Evolutionary conservation across 495 filamentous ascomycete genomes (phyloP), one percentile per base, ranked within the genome.

Genomic region (Penicillium subrubescens): DNA sequence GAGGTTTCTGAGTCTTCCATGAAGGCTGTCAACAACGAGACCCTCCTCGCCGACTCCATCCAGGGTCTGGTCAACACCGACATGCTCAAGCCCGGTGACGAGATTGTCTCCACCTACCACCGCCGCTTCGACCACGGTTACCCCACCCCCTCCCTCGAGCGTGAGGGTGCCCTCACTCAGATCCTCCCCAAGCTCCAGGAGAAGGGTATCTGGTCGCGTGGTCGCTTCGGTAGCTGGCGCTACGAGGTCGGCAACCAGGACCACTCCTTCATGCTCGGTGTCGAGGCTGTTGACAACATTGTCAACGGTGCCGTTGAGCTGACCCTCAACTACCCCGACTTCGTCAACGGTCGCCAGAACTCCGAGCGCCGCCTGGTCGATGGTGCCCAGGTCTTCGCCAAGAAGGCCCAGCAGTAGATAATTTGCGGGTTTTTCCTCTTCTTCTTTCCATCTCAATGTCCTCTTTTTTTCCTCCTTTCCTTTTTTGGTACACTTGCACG

Each of bases 101-200:
- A 99, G 84, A 96, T 99, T 67, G 93, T 99, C 74, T 96, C 92
- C 54, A 97, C 94, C 69, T 99, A 99, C 84, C 92, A 97, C 86
- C 93, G 95, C 81, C 88, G 90, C 82, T 99, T 98, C 82, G 93
- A 99, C 78, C 96, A 98, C 83, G 95, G 95, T 68, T 99, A 99
- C 86, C 95, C 95, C 64, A 99, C 94, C 29, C 95, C 95, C 15
- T 84, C 89, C 43, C 87, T 99, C 51, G 95, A 98, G 86, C 90
- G 95, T 81, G 96, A 99, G 74, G 93, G 91, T 70, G 93, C 94
- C 43, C 87, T 99, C 64, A 96, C 89, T 80, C 77, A 97, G 79
- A 87, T 99, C 53, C 91, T 98, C 34, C 95, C 95, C 73, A 91
- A 90, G 79, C 88, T 99, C 48, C 90, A 97, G 82, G 89, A 84